Conservation (phyloP, 2,329 filamentous ascomycete species). For the Calonectria pseudoreteaudii region DNA sequence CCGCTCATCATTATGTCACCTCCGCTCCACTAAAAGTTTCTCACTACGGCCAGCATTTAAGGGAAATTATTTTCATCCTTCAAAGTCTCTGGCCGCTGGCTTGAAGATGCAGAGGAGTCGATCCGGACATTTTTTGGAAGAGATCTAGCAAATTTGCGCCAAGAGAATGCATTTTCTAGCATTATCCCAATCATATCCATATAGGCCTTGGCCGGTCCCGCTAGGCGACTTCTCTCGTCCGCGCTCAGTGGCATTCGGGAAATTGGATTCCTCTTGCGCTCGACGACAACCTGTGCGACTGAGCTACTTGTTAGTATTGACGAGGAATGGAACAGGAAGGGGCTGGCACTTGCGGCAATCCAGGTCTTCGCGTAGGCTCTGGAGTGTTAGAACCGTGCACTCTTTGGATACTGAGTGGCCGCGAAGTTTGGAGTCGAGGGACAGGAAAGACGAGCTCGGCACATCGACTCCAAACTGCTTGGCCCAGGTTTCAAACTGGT, state of each 20-base stretch:
- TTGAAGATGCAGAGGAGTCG: neutral
- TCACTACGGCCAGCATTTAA: neutral
- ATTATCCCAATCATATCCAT: neutral
- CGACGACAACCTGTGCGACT: neutral
- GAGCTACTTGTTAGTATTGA: neutral
- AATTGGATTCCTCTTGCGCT: neutral
- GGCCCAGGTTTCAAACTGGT: conserved; percentile 27
- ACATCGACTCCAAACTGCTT: conserved; percentile 23
- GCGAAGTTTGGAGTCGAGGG: conserved; percentile 32
- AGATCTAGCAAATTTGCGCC: neutral
- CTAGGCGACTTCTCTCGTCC: neutral
- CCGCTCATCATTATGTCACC: neutral
- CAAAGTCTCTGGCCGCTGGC: neutral
- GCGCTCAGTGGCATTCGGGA: neutral
- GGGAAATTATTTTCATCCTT: too few relatives aligned
- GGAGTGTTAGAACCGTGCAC: conserved; percentile 16
- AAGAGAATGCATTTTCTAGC: neutral
- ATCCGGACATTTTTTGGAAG: neutral
- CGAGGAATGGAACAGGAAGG: neutral
- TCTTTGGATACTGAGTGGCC: conserved; percentile 19
- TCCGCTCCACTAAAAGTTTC: neutral
- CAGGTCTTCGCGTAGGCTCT: conserved; percentile 23
- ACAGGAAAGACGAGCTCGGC: conserved; percentile 15
- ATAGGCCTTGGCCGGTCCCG: neutral
- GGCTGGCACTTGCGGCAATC: conserved; percentile 15